A percentile compares a stretch with the other conserved stretches of the same genome.
These are phyloP conservation scores for Pulicaria dysenterica DNA, from an alignment of 129 eudicot species.

Conservation along the genomic window DNA sequence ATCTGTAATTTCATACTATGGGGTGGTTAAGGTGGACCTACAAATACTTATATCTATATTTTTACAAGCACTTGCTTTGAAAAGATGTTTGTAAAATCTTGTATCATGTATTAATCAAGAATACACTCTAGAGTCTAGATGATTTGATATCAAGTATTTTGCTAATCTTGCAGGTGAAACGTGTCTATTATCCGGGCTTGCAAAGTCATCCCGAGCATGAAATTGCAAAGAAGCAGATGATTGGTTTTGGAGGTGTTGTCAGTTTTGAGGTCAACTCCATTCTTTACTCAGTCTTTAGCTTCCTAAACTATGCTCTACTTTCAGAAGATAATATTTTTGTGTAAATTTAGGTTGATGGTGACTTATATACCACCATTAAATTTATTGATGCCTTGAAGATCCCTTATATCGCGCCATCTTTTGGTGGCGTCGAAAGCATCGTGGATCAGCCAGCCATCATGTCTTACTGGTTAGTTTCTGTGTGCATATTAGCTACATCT, in stretches of 20 bases:
- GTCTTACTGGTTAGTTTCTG: constrained; percentile 77
- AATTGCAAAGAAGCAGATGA: constrained; percentile 87
- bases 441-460: constrained; percentile 96
- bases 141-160: not conserved
- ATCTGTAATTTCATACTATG: not conserved
- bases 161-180: constrained; percentile 63
- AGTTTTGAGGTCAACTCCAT: constrained; percentile 79
- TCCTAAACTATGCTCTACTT: not conserved
- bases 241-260: constrained; percentile 94
- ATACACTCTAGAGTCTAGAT: not conserved
- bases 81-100: not conserved
- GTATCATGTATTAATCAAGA: not conserved
- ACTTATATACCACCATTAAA: constrained; percentile 59
- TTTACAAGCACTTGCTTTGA: not conserved
- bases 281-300: not conserved
- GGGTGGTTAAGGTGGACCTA: not conserved
- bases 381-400: constrained; percentile 74
- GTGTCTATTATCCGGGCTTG: constrained; percentile 93
- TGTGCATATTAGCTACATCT: not conserved
- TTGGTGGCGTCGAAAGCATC: constrained; percentile 96
- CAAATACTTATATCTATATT: not conserved
- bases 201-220: constrained; percentile 85
- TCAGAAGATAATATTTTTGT: not conserved
- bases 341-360: constrained; percentile 71
- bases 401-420: constrained; percentile 93